A percentile compares a stretch with the other conserved stretches of the same genome.
These are phyloP conservation scores for Phaffomyces antillensis DNA, from an alignment of 805 yeast species.

Conservation along the genomic window DNA sequence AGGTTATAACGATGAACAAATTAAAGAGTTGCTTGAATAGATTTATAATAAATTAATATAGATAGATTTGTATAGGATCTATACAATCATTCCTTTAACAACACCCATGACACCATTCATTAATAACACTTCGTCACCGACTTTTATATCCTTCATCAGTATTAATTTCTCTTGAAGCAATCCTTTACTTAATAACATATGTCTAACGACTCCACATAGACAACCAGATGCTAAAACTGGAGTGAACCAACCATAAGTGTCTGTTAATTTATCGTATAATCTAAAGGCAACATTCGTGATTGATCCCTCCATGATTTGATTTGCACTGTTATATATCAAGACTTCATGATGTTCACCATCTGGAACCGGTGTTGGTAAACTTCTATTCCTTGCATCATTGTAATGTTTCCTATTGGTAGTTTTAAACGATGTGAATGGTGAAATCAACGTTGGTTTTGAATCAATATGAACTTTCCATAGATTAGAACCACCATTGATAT, in stretches of 20 bases:
- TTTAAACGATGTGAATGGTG: slow-evolving; percentile 83
- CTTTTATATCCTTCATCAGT: slow-evolving; percentile 35
- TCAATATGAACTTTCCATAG: slow-evolving; percentile 63
- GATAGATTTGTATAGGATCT: not conserved
- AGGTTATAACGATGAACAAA: slow-evolving; percentile 61
- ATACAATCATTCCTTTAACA: slow-evolving; percentile 44
- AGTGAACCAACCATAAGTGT: slow-evolving; percentile 59
- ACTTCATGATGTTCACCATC: slow-evolving; percentile 53
- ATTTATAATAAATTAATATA: not conserved
- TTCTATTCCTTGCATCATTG: slow-evolving; percentile 49
- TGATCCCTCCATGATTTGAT: slow-evolving; percentile 71
- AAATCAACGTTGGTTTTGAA: slow-evolving; percentile 39
- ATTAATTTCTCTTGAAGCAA: slow-evolving; percentile 48
- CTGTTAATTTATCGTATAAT: slow-evolving; percentile 12
- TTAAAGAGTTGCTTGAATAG: slow-evolving; percentile 16
- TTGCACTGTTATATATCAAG: slow-evolving; percentile 53
- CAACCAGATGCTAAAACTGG: slow-evolving; percentile 79
- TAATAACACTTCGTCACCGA: slow-evolving; percentile 66
- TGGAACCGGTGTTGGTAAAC: slow-evolving; percentile 21
- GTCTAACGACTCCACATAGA: slow-evolving; percentile 76
- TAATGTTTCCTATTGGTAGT: slow-evolving; percentile 70
- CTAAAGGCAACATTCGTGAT: slow-evolving; percentile 71
- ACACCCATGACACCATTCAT: slow-evolving; percentile 85
- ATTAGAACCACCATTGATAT: slow-evolving; percentile 13
- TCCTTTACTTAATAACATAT: slow-evolving; percentile 48